Conservation (phyloP, 768 basidiomycete genomes). For the Flagelloscypha sp. region DNA sequence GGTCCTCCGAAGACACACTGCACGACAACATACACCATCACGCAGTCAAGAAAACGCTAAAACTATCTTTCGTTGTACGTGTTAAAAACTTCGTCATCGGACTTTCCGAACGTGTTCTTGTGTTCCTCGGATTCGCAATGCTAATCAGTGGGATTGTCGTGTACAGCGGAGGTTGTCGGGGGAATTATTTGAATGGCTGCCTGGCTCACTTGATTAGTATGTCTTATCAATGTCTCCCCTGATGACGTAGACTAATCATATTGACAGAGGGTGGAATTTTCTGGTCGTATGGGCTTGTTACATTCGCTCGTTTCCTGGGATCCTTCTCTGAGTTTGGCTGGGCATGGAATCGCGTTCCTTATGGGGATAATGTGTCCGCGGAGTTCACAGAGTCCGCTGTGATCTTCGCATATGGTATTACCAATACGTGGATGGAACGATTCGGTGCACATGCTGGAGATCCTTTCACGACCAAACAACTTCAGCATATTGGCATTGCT, state of each 20-base stretch:
- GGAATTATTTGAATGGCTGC: slow-evolving; percentile 70
- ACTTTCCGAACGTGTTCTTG: slow-evolving; percentile 51
- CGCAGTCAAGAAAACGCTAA: too few relatives aligned
- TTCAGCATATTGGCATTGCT: slow-evolving; percentile 93
- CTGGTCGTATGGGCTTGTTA: slow-evolving; percentile 81
- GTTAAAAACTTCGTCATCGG: slow-evolving; percentile 43
- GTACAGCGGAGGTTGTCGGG: slow-evolving; percentile 84
- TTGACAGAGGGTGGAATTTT: slow-evolving; percentile 80
- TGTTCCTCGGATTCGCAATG: slow-evolving; percentile 65
- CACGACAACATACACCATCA: slow-evolving; percentile 36
- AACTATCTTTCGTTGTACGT: slow-evolving; percentile 24
- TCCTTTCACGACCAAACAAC: slow-evolving; percentile 83
- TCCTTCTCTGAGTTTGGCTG: slow-evolving; percentile 81
- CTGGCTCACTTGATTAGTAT: slow-evolving; percentile 87
- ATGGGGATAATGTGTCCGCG: slow-evolving; percentile 43
- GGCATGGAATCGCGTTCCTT: slow-evolving; percentile 84
- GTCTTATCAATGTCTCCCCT: slow-evolving; percentile 17
- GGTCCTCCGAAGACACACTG: slow-evolving; percentile 53
- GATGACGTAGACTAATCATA: slow-evolving; percentile 6
- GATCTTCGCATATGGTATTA: slow-evolving; percentile 82
- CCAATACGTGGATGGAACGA: slow-evolving; percentile 97
- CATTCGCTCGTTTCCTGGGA: slow-evolving; percentile 93
- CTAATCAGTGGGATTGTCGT: slow-evolving; percentile 63
- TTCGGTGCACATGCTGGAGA: slow-evolving; percentile 76
- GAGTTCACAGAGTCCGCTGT: slow-evolving; percentile 73